phyloP scores from a whole-genome alignment of 1,139 yeast genomes.

The Blastobotrys apis region DNA sequence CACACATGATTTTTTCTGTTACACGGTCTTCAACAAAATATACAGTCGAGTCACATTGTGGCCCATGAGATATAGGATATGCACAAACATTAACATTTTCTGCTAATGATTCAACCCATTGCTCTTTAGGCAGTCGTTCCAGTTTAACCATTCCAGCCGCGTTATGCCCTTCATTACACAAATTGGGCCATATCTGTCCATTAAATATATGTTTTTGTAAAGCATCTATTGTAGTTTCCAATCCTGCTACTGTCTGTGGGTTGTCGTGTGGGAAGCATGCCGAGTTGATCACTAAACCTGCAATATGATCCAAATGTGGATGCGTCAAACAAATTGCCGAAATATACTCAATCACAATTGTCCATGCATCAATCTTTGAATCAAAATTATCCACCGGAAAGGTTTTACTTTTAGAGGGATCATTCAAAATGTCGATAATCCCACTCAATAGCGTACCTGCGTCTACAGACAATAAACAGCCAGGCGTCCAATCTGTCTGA shows the following conservation, averaged over 20 bases:
- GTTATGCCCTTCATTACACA: constrained; percentile 40
- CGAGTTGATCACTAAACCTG: constrained; percentile 65
- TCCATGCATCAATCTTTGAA: no score
- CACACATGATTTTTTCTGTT: constrained; percentile 41
- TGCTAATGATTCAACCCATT: constrained; percentile 14
- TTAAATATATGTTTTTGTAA: constrained; percentile 61
- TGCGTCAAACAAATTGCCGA: constrained; percentile 63
- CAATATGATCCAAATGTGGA: constrained; percentile 78
- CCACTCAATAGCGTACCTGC: constrained; percentile 73
- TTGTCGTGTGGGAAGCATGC: constrained; percentile 46
- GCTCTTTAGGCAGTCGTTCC: constrained; percentile 20
- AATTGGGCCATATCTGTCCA: constrained; percentile 76
- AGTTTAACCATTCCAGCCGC: constrained; percentile 29
- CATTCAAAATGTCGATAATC: constrained; percentile 43
- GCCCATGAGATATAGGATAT: constrained; percentile 28
- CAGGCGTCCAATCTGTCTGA: constrained; percentile 35
- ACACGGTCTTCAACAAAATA: constrained; percentile 44
- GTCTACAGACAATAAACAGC: constrained; percentile 56
- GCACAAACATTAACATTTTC: constrained; percentile 20
- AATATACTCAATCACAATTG: constrained; percentile 32
- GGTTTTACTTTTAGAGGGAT: no score
- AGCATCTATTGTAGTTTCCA: constrained; percentile 49
- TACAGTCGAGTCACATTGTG: constrained; percentile 44
- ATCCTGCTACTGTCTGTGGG: constrained; percentile 50
- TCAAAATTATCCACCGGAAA: no score